Evolutionary conservation across 495 filamentous ascomycete genomes (phyloP).

Genomic region (Xylaria telfairii): DNA sequence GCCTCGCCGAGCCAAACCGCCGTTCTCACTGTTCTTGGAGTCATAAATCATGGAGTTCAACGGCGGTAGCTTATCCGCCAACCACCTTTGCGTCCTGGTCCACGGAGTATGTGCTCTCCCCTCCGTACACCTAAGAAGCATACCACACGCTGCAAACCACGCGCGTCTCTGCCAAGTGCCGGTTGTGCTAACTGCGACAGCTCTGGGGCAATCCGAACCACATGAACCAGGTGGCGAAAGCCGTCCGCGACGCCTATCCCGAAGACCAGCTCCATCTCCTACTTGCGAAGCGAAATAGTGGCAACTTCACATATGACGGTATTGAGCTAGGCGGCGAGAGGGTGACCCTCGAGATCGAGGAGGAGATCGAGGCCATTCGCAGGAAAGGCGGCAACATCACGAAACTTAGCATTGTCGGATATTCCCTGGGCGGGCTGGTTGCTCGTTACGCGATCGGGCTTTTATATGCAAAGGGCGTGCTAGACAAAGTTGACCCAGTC

Average conservation of each 20-base stretch:
- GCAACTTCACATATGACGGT: slow-evolving; percentile 90
- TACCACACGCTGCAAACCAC: slow-evolving; percentile 5
- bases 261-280: slow-evolving; percentile 74
- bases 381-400: slow-evolving; percentile 70
- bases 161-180: slow-evolving; percentile 1
- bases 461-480: slow-evolving; percentile 76
- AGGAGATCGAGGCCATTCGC: slow-evolving; percentile 71
- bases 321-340: slow-evolving; percentile 91
- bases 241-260: slow-evolving; percentile 68
- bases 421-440: slow-evolving; percentile 87
- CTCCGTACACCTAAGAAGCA: not conserved
- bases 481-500: slow-evolving; percentile 80
- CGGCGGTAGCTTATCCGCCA: slow-evolving; percentile 47
- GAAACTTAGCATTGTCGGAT: slow-evolving; percentile 87
- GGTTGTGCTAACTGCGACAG: slow-evolving; percentile 51
- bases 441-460: slow-evolving; percentile 87
- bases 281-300: slow-evolving; percentile 77
- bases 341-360: slow-evolving; percentile 85
- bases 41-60: slow-evolving; percentile 40
- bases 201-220: slow-evolving; percentile 94
- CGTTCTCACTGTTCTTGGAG: not conserved
- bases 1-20: not conserved
- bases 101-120: slow-evolving; percentile 72
- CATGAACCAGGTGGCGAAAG: slow-evolving; percentile 71
- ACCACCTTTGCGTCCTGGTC: slow-evolving; percentile 92